Evolutionary conservation across 345 rosid species (phyloP).

Genomic region (Brassica napus): DNA sequence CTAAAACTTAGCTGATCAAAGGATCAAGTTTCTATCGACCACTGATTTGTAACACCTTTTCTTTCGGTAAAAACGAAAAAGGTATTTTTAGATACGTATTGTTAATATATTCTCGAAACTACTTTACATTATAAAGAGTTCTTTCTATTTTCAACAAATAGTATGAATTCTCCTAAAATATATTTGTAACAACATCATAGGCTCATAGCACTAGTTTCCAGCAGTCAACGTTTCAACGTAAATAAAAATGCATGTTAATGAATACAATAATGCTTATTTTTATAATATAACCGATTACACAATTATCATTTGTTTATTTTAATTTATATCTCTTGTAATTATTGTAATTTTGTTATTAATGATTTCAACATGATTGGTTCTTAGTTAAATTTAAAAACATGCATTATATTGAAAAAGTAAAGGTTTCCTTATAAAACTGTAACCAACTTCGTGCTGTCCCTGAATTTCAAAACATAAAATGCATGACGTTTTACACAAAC

Average conservation of each 20-base stretch:
- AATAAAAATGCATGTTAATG: not conserved
- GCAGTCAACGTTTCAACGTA: not conserved
- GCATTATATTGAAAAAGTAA: not conserved
- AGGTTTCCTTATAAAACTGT: no score
- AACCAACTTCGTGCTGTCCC: no score
- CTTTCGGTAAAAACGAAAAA: constrained; percentile 14
- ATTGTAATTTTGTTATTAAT: no score
- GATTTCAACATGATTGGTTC: no score
- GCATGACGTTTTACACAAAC: no score
- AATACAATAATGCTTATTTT: not conserved
- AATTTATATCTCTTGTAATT: no score
- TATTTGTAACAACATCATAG: not conserved
- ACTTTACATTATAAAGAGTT: not conserved
- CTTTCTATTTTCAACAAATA: not conserved
- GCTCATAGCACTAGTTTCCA: not conserved
- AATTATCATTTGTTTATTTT: no score
- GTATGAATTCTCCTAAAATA: not conserved
- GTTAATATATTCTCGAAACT: not conserved
- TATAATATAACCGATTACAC: not conserved
- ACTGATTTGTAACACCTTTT: constrained; percentile 8
- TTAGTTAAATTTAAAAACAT: not conserved
- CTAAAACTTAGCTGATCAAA: constrained; percentile 12
- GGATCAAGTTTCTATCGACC: constrained; percentile 14
- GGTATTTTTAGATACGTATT: constrained; percentile 21
- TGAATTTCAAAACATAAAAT: no score